These are phyloP conservation scores for Sordaria brevicollis DNA, from an alignment of 495 filamentous ascomycete species.

Conservation along the genomic window DNA sequence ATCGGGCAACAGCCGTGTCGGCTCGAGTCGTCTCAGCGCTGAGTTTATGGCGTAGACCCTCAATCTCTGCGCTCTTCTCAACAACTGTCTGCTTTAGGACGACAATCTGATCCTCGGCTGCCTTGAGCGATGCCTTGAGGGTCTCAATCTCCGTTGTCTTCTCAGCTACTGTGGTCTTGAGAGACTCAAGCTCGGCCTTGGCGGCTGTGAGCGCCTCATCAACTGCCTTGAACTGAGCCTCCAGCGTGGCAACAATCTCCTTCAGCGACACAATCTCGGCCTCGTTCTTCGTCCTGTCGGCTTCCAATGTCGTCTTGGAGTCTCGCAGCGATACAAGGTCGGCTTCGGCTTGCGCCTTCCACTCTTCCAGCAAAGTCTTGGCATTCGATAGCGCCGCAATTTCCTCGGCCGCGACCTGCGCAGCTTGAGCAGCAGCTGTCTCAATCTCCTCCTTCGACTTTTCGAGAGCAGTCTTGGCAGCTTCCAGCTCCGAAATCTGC, in stretches of 20 bases:
- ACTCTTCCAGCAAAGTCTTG: slow-evolving; percentile 16
- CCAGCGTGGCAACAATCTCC: slow-evolving; percentile 10
- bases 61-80: slow-evolving; percentile 20
- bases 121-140: slow-evolving; percentile 17
- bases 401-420: slow-evolving; percentile 13
- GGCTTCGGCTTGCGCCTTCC: slow-evolving; percentile 16
- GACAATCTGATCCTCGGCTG: slow-evolving; percentile 18
- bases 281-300: slow-evolving; percentile 9
- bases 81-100: slow-evolving; percentile 20
- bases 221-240: slow-evolving; percentile 15
- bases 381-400: slow-evolving; percentile 14
- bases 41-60: slow-evolving; percentile 18
- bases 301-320: slow-evolving; percentile 9
- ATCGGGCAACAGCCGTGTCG: slow-evolving; percentile 17
- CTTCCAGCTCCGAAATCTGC: slow-evolving; percentile 8
- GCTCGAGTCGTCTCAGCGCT: slow-evolving; percentile 15
- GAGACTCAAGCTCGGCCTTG: slow-evolving; percentile 14
- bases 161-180: slow-evolving; percentile 10
- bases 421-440: slow-evolving; percentile 19
- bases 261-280: slow-evolving; percentile 10
- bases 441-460: slow-evolving; percentile 15
- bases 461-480: slow-evolving; percentile 15
- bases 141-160: slow-evolving; percentile 19
- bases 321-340: slow-evolving; percentile 17
- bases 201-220: slow-evolving; percentile 18